Base-by-base conservation (phyloP, 1,139 yeast species). In the Kluyveromyces sp. region DNA sequence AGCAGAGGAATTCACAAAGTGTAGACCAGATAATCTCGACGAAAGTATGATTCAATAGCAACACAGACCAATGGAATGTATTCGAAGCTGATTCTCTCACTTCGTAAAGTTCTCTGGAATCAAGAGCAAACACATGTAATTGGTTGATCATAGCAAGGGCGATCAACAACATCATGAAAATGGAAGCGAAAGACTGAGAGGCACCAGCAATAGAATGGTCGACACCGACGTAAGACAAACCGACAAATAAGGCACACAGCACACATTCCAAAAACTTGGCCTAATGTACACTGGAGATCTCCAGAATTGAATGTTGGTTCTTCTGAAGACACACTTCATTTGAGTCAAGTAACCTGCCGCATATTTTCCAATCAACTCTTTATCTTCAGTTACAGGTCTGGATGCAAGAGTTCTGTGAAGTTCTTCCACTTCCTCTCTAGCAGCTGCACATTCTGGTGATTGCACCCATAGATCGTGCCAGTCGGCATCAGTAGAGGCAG, bases 21-120 rank as follows among this genome's bases (percentile, higher is more conserved):
- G 77, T 52, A 38, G 76, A 68, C 61, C 75, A 75, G 3, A 79
- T 79, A 25, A 76, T 54, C 60, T 79, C n/a, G n/a, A n/a, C n/a
- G n/a, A n/a, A n/a, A n/a, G n/a, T n/a, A n/a, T n/a, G n/a, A n/a
- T n/a, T n/a, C n/a, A n/a, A n/a, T n/a, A n/a, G n/a, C n/a, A n/a
- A n/a, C n/a, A n/a, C n/a, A n/a, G n/a, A 69, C 83, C 83, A 80
- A 54, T 78, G 82, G 66, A 75, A 79, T 28, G 83, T 79, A 55
- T 78, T 77, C 7, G 83, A 77, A 49, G 75, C 71, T 47, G 75
- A 70, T 59, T 80, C 86, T 60, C 85, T 72, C 25, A 75, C 77
- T 61, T 78, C 81, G 55, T 61, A 79, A 40, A 78, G 65, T 46
- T 78, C 81, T 56, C 81, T 70, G 4, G 78, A 69, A 41, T 64